Evolutionary conservation across 2,329 filamentous ascomycete genomes (phyloP).

Genomic region (Aspergillus flavus): DNA sequence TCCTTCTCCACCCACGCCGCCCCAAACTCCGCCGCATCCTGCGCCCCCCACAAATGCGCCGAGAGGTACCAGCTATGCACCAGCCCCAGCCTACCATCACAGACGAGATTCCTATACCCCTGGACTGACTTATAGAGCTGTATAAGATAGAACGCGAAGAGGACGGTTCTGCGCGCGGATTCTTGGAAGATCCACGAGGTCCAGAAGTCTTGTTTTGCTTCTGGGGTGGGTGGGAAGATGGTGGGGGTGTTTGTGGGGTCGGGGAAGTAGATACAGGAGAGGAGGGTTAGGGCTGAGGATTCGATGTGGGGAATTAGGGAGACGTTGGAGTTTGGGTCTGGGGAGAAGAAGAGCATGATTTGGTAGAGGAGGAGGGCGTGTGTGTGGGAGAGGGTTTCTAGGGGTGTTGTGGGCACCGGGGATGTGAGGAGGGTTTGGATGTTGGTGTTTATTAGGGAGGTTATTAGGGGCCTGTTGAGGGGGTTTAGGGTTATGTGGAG

Average conservation of each 20-base stretch:
- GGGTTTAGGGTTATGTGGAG: slow-evolving; percentile 55
- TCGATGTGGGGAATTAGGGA: slow-evolving; percentile 40
- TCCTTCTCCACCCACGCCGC: slow-evolving; percentile 30
- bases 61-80: slow-evolving; percentile 34
- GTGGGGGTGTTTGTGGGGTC: slow-evolving; percentile 8
- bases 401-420: slow-evolving; percentile 24
- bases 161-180: slow-evolving; percentile 55
- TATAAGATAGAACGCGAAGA: slow-evolving; percentile 52
- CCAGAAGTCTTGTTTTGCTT: slow-evolving; percentile 52
- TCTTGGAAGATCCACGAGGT: slow-evolving; percentile 57
- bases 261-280: slow-evolving; percentile 24
- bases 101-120: slow-evolving; percentile 17
- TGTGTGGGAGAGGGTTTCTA: slow-evolving; percentile 45
- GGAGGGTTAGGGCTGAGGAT: slow-evolving; percentile 23
- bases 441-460: slow-evolving; percentile 51
- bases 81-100: slow-evolving; percentile 30
- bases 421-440: slow-evolving; percentile 47
- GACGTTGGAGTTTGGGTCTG: slow-evolving; percentile 45
- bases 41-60: slow-evolving; percentile 30
- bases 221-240: slow-evolving; percentile 37
- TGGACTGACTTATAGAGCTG: slow-evolving; percentile 29
- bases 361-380: slow-evolving; percentile 56
- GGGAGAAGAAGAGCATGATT: slow-evolving; percentile 55
- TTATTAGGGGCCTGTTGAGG: slow-evolving; percentile 52
- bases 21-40: slow-evolving; percentile 31